Evolutionary conservation across 805 yeast genomes (phyloP).

Genomic region (Pichia membranifaciens): DNA sequence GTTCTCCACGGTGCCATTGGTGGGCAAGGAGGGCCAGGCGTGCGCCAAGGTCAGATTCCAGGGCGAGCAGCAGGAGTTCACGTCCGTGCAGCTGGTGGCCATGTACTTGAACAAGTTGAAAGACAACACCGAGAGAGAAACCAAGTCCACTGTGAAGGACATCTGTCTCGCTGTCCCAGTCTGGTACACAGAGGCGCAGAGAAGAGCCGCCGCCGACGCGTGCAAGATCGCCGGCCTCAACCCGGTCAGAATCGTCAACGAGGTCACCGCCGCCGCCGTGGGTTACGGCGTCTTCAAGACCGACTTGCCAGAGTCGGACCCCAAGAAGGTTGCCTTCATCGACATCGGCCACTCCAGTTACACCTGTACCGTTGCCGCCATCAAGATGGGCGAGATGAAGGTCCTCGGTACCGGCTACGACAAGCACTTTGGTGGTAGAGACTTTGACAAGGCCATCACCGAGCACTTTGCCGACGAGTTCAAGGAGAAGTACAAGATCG

Average conservation of each 20-base stretch:
- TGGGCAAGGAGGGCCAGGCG: conserved; percentile 64
- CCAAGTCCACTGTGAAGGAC: conserved; percentile 75
- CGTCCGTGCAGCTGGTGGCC: conserved; percentile 87
- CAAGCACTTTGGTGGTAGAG: conserved; percentile 98
- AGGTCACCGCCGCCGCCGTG: conserved; percentile 97
- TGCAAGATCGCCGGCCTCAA: conserved; percentile 93
- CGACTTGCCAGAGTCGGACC: conserved; percentile 91
- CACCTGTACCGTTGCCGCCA: conserved; percentile 82
- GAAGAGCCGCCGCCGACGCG: conserved; percentile 94
- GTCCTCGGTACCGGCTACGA: conserved; percentile 88
- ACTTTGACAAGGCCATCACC: conserved; percentile 89
- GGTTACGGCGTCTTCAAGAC: conserved; percentile 98
- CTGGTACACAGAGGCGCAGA: conserved; percentile 95
- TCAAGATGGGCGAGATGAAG: conserved; percentile 95
- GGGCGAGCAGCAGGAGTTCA: conserved; percentile 72
- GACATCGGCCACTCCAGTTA: conserved; percentile 97
- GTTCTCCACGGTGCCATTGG: conserved; percentile 65
- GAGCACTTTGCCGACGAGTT: conserved; percentile 92
- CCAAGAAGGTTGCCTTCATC: conserved; percentile 84
- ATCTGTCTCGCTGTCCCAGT: conserved; percentile 93
- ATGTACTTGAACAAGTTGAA: conserved; percentile 92
- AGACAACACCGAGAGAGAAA: conserved; percentile 71
- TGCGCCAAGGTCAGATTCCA: conserved; percentile 82
- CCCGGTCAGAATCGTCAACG: conserved; percentile 97
- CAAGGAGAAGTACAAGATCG: conserved; percentile 87